These are phyloP conservation scores for Fusarium anguioides DNA, from an alignment of 2,329 filamentous ascomycete species.

Conservation along the genomic window DNA sequence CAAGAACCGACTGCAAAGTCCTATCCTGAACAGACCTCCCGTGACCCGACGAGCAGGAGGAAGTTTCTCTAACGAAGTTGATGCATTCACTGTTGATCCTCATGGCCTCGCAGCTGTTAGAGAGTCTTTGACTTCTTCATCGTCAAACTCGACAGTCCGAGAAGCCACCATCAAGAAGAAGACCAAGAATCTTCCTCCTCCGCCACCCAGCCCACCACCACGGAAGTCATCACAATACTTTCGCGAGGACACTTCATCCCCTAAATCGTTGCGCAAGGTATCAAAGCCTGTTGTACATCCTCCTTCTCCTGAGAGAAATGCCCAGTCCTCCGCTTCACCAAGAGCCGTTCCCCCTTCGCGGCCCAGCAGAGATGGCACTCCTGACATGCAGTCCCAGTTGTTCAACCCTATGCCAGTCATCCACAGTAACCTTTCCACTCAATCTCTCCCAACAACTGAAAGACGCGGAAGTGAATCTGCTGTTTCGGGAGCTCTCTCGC, in stretches of 20 bases:
- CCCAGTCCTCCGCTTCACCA: slow-evolving; percentile 43
- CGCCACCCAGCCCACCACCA: slow-evolving; percentile 70
- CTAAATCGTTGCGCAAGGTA: slow-evolving; percentile 51
- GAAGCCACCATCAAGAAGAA: slow-evolving; percentile 59
- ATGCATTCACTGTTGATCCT: slow-evolving; percentile 59
- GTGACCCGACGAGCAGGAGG: slow-evolving; percentile 68
- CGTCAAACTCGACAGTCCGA: slow-evolving; percentile 75
- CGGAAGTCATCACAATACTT: slow-evolving; percentile 71
- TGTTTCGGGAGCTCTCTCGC: slow-evolving; percentile 48
- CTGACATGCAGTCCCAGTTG: slow-evolving; percentile 68
- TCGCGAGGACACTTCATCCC: slow-evolving; percentile 53
- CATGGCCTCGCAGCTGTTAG: slow-evolving; percentile 73
- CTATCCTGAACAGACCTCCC: slow-evolving; percentile 66
- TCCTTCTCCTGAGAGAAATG: slow-evolving; percentile 49
- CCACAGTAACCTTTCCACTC: slow-evolving; percentile 69
- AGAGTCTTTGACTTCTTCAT: slow-evolving; percentile 78
- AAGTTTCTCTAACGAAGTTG: slow-evolving; percentile 64
- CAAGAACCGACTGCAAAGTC: slow-evolving; percentile 66
- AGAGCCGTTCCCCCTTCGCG: slow-evolving; percentile 63
- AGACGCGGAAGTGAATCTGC: slow-evolving; percentile 58
- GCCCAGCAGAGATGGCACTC: slow-evolving; percentile 76
- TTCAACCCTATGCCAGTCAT: slow-evolving; percentile 65
- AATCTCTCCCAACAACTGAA: slow-evolving; percentile 58
- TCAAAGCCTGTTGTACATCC: slow-evolving; percentile 47
- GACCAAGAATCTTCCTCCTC: slow-evolving; percentile 57